Percentiles rank a stretch among this genome's conserved stretches.
Evolutionary conservation across 2,329 filamentous ascomycete genomes (phyloP).

Genomic region (Cercospora janseana): DNA sequence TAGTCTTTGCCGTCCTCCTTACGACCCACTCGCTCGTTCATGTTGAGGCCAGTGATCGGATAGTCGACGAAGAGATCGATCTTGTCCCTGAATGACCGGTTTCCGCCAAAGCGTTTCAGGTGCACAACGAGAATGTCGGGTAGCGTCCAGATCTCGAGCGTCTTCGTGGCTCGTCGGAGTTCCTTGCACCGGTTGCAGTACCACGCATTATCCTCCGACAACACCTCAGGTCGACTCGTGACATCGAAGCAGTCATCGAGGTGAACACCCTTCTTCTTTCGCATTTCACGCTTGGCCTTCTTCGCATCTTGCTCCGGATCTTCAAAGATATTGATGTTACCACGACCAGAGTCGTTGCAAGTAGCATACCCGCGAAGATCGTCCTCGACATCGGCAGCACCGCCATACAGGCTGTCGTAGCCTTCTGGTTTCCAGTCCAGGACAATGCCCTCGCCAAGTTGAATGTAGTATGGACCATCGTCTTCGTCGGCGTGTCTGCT

Average conservation of each 20-base stretch:
- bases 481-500: slow-evolving; percentile 19
- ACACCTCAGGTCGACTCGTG: slow-evolving; percentile 87
- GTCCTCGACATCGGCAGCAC: slow-evolving; percentile 43
- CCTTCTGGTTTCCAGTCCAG: slow-evolving; percentile 78
- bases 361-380: slow-evolving; percentile 57
- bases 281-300: slow-evolving; percentile 61
- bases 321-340: slow-evolving; percentile 52
- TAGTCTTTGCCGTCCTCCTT: slow-evolving; percentile 77
- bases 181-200: slow-evolving; percentile 96
- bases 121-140: slow-evolving; percentile 95
- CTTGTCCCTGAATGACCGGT: slow-evolving; percentile 80
- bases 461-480: slow-evolving; percentile 51
- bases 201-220: slow-evolving; percentile 96
- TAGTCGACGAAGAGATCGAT: slow-evolving; percentile 89
- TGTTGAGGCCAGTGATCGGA: slow-evolving; percentile 80
- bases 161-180: slow-evolving; percentile 87
- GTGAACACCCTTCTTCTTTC: slow-evolving; percentile 72
- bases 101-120: slow-evolving; percentile 90
- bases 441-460: slow-evolving; percentile 78
- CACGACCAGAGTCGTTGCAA: slow-evolving; percentile 55
- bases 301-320: slow-evolving; percentile 62
- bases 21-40: slow-evolving; percentile 74
- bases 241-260: slow-evolving; percentile 91
- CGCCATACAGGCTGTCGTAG: slow-evolving; percentile 67
- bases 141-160: slow-evolving; percentile 93